These are phyloP conservation scores for Picea glauca DNA, from an alignment of 75 land plant genomes.

Conservation along the genomic window DNA sequence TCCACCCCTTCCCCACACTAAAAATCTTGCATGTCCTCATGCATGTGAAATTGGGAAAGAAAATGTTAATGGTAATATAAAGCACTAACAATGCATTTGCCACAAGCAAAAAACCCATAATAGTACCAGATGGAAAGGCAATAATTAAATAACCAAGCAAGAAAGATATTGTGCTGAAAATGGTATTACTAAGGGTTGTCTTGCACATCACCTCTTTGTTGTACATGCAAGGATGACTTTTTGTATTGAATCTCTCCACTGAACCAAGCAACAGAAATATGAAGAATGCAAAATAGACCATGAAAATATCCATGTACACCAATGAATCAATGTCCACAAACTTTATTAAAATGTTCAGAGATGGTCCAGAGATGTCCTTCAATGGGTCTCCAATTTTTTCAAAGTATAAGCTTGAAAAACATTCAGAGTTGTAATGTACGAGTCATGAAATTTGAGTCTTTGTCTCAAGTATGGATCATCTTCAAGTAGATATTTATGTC, in stretches of 20 bases:
- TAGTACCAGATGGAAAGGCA: slow-evolving; percentile 87
- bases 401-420: too few relatives aligned
- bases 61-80: slow-evolving; percentile 56
- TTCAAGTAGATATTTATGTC: too few relatives aligned
- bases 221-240: slow-evolving; percentile 60
- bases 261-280: slow-evolving; percentile 83
- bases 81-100: slow-evolving; percentile 75
- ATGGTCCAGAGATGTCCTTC: too few relatives aligned
- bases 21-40: too few relatives aligned
- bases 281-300: slow-evolving; percentile 66
- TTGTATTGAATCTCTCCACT: slow-evolving; percentile 67
- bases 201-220: slow-evolving; percentile 50
- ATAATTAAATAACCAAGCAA: slow-evolving; percentile 66
- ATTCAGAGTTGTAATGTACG: too few relatives aligned
- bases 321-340: too few relatives aligned
- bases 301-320: slow-evolving; percentile 75
- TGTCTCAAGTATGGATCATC: too few relatives aligned
- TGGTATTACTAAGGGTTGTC: slow-evolving; percentile 69
- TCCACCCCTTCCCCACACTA: too few relatives aligned
- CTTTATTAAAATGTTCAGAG: too few relatives aligned
- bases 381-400: too few relatives aligned
- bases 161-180: slow-evolving; percentile 66
- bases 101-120: slow-evolving; percentile 85
- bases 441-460: too few relatives aligned
- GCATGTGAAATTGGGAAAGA: too few relatives aligned